Evolutionary conservation across 2,329 filamentous ascomycete genomes (phyloP).

Genomic region (Arachnopeziza araneosa): DNA sequence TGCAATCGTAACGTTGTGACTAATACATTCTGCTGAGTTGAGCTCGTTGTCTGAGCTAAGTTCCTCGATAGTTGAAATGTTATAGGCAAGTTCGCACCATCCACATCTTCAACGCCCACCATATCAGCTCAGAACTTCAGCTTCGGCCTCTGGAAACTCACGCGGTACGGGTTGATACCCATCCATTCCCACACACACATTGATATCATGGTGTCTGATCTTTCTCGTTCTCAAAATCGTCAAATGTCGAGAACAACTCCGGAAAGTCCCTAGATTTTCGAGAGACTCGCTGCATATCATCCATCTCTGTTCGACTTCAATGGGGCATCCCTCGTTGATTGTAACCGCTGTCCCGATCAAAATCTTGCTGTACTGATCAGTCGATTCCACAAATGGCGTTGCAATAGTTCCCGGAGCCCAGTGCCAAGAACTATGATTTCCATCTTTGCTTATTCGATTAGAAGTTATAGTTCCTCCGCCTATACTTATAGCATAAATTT

Average conservation of each 20-base stretch:
- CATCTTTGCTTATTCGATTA: too few species aligned
- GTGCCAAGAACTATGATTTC: too few species aligned
- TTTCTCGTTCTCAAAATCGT: slow-evolving; percentile 1
- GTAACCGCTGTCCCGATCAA: too few species aligned
- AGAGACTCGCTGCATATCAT: too few species aligned
- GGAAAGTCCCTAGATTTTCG: too few species aligned
- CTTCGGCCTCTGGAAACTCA: neutral
- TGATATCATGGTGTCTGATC: slow-evolving; percentile 9
- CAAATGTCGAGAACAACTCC: slow-evolving; percentile 4
- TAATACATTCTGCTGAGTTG: neutral
- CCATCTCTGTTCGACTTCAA: too few species aligned
- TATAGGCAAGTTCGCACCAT: slow-evolving; percentile 10
- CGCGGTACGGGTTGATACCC: slow-evolving; percentile 4
- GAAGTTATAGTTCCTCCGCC: too few species aligned
- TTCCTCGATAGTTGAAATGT: neutral
- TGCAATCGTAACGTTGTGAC: neutral
- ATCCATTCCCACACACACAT: slow-evolving; percentile 12
- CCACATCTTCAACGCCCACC: neutral
- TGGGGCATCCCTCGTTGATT: too few species aligned
- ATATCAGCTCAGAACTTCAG: neutral
- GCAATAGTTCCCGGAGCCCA: too few species aligned
- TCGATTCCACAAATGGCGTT: too few species aligned
- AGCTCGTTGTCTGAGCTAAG: neutral
- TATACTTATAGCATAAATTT: too few species aligned
- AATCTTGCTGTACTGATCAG: too few species aligned